Percentiles rank a stretch among this genome's conserved stretches.
Conservation (phyloP, 2,329 filamentous ascomycete genomes). For the Chrysoporthe deuterocubensis region DNA sequence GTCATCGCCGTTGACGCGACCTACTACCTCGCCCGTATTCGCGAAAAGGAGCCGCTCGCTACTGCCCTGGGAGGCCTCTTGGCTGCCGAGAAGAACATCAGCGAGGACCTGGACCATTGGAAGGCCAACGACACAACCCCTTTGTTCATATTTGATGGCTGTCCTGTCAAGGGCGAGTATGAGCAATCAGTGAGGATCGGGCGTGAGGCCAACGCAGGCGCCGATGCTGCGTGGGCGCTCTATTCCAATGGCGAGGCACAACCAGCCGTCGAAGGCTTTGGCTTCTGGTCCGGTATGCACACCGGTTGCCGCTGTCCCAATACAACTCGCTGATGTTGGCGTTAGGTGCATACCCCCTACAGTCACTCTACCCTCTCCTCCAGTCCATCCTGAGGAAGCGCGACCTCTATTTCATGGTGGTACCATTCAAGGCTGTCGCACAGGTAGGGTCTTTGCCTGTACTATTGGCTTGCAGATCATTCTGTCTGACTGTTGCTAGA, state of each 20-base stretch:
- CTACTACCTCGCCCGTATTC: conserved; percentile 81
- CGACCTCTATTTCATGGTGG: conserved; percentile 75
- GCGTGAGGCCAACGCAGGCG: conserved; percentile 69
- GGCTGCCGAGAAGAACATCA: conserved; percentile 75
- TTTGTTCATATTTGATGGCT: conserved; percentile 90
- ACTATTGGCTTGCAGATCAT: too few species aligned
- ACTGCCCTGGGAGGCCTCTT: conserved; percentile 89
- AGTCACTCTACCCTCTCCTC: conserved; percentile 76
- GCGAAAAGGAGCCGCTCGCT: conserved; percentile 86
- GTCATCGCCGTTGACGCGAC: conserved; percentile 86
- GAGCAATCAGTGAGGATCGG: conserved; percentile 68
- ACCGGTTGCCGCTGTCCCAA: conserved; percentile 21
- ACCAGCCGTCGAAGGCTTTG: conserved; percentile 84
- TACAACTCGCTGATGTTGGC: conserved; percentile 16
- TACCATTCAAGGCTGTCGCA: conserved; percentile 85
- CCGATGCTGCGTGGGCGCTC: conserved; percentile 80
- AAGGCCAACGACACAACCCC: conserved; percentile 72
- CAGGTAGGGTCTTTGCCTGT: conserved; percentile 62
- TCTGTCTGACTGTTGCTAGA: conserved; percentile 47
- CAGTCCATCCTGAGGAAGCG: conserved; percentile 73
- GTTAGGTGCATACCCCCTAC: conserved; percentile 70
- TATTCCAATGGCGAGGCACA: conserved; percentile 83
- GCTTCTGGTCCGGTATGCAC: conserved; percentile 69
- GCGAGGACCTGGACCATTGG: conserved; percentile 76
- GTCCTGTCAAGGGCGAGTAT: conserved; percentile 77